Percentiles rank a stretch among this genome's conserved stretches.
These are phyloP conservation scores for Rhododendron ferrugineum DNA, from an alignment of 148 eudicot genomes.

Conservation along the genomic window DNA sequence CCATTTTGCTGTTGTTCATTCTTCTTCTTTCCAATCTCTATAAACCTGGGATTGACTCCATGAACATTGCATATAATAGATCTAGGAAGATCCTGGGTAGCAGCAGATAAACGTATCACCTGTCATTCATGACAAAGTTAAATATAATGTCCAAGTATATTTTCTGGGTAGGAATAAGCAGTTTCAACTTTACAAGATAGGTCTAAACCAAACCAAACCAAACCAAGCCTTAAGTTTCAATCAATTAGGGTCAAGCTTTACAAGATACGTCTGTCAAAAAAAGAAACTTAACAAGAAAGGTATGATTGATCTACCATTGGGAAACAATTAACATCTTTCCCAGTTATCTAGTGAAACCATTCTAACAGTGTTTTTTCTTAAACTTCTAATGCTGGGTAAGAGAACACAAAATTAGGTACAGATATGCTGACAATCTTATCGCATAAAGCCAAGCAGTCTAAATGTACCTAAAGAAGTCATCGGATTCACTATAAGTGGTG, in stretches of 20 bases:
- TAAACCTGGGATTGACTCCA: constrained; percentile 96
- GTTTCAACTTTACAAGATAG: neutral
- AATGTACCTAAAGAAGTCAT: neutral
- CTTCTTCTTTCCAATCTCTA: constrained; percentile 76
- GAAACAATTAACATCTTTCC: neutral
- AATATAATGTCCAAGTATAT: neutral
- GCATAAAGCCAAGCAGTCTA: neutral
- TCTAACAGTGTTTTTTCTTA: neutral
- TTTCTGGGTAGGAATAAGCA: neutral
- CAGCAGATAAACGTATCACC: constrained; percentile 94
- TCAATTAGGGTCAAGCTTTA: neutral
- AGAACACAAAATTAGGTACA: neutral
- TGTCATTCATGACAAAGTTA: constrained; percentile 32
- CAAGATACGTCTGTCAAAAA: neutral
- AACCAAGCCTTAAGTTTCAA: neutral
- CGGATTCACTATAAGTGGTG: neutral
- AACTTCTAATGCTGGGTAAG: neutral
- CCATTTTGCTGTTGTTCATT: constrained; percentile 53
- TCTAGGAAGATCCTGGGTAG: constrained; percentile 91
- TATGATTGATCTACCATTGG: neutral
- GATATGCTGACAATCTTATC: neutral
- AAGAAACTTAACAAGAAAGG: neutral
- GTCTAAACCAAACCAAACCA: neutral
- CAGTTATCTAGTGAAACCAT: neutral
- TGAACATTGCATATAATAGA: constrained; percentile 94